These are phyloP conservation scores for Cyberlindnera misumaiensis DNA, from an alignment of 805 yeast genomes.

Conservation along the genomic window DNA sequence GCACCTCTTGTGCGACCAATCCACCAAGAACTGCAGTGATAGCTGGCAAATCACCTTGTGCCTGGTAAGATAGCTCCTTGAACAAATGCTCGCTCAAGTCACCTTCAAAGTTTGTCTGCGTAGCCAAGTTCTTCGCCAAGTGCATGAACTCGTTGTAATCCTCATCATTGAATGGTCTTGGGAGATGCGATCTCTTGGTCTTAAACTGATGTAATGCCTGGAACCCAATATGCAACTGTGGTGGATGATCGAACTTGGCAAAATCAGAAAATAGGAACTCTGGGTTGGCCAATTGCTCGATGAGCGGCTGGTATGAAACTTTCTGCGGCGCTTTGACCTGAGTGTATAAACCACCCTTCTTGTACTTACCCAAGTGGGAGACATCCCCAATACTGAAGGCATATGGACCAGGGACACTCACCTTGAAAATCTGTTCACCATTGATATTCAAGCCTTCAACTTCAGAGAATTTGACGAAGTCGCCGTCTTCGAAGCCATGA, in stretches of 20 bases:
- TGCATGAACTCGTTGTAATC: constrained; percentile 66
- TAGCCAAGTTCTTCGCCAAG: constrained; percentile 52
- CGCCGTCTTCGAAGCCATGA: constrained; percentile 92
- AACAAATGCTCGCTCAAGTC: constrained; percentile 62
- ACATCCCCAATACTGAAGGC: constrained; percentile 69
- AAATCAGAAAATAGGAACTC: constrained; percentile 79
- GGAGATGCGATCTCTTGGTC: constrained; percentile 53
- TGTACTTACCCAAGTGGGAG: constrained; percentile 55
- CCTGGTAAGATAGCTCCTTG: constrained; percentile 71
- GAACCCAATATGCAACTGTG: constrained; percentile 86
- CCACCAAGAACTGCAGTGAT: constrained; percentile 90
- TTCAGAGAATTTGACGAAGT: constrained; percentile 79
- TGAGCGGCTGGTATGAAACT: constrained; percentile 55
- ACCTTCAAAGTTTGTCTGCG: constrained; percentile 49
- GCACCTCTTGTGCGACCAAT: constrained; percentile 89
- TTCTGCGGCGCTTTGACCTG: constrained; percentile 82
- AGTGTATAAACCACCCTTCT: constrained; percentile 82
- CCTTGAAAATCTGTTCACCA: constrained; percentile 64
- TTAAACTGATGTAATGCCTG: constrained; percentile 79
- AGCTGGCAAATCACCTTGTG: constrained; percentile 89
- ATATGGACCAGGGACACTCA: constrained; percentile 90
- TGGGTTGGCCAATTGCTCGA: constrained; percentile 64
- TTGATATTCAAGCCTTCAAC: constrained; percentile 77
- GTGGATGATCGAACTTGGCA: constrained; percentile 90
- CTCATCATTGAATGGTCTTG: constrained; percentile 66